Conservation (phyloP, 2,329 filamentous ascomycete genomes). For the Stagonosporopsis vannaccii region DNA sequence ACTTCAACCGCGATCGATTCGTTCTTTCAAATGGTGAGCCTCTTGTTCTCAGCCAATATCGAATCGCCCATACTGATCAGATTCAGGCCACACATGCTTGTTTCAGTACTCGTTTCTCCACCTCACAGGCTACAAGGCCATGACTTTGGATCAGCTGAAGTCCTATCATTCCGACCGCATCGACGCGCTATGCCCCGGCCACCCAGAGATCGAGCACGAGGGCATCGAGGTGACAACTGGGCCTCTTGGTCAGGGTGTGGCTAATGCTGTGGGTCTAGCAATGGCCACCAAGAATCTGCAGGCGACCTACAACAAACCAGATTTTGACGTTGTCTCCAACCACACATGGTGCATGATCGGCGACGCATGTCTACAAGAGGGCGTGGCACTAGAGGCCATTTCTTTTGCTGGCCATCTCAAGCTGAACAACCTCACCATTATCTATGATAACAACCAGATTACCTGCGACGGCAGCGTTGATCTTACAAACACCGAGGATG, state of each 20-base stretch:
- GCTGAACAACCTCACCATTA: slow-evolving; percentile 64
- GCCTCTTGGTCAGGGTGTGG: slow-evolving; percentile 66
- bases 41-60: too few relatives aligned
- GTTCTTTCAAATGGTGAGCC: slow-evolving; percentile 64
- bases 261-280: slow-evolving; percentile 66
- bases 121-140: slow-evolving; percentile 61
- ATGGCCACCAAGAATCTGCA: slow-evolving; percentile 65
- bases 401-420: slow-evolving; percentile 63
- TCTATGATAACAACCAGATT: slow-evolving; percentile 69
- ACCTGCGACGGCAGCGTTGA: slow-evolving; percentile 66
- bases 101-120: slow-evolving; percentile 64
- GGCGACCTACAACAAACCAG: slow-evolving; percentile 61
- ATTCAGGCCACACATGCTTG: slow-evolving; percentile 59
- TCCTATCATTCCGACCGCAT: slow-evolving; percentile 59
- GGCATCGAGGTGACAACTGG: slow-evolving; percentile 68
- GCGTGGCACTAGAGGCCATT: slow-evolving; percentile 64
- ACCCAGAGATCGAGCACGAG: slow-evolving; percentile 65
- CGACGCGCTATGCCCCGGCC: slow-evolving; percentile 62
- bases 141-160: slow-evolving; percentile 66
- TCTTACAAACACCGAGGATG: slow-evolving; percentile 62
- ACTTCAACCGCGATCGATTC: slow-evolving; percentile 69
- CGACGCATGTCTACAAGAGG: slow-evolving; percentile 66
- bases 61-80: background rate
- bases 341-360: slow-evolving; percentile 65
- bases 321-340: slow-evolving; percentile 59